Conservation (phyloP, 31 red algal species). For the Endocladia muricata region DNA sequence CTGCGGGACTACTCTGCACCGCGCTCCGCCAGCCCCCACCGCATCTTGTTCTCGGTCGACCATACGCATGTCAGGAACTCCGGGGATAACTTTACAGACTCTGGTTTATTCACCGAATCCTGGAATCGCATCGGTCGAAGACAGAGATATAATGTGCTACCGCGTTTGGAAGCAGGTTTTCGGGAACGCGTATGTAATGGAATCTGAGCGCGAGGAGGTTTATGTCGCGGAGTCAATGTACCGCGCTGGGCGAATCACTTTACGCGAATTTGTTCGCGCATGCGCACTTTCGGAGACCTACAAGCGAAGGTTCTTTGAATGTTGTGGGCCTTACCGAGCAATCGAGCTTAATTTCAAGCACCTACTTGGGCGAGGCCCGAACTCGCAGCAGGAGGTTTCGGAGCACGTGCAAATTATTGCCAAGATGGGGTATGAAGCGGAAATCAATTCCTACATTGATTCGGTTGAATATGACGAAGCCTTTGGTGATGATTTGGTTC, state of each 20-base stretch:
- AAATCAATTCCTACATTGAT: conserved; percentile 78
- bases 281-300: conserved; percentile 71
- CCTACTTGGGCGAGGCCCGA: conserved; percentile 80
- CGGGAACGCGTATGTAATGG: conserved; percentile 93
- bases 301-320: conserved; percentile 79
- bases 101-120: conserved; percentile 58
- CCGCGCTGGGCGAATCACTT: conserved; percentile 57
- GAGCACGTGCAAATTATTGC: conserved; percentile 60
- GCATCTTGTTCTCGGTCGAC: neutral
- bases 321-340: conserved; percentile 75
- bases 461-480: conserved; percentile 62
- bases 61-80: neutral
- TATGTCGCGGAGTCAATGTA: conserved; percentile 79
- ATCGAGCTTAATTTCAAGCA: conserved; percentile 91
- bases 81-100: conserved; percentile 58
- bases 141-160: conserved; percentile 60
- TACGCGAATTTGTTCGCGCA: conserved; percentile 86
- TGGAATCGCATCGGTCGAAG: conserved; percentile 34
- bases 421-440: conserved; percentile 67
- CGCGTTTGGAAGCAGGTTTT: conserved; percentile 80
- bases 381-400: conserved; percentile 54
- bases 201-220: conserved; percentile 72
- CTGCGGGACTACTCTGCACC: neutral
- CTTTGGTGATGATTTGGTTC: conserved; percentile 65
- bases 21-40: neutral